Conservation (phyloP, 2,329 filamentous ascomycete genomes). For the Zymoseptoria passerinii region DNA sequence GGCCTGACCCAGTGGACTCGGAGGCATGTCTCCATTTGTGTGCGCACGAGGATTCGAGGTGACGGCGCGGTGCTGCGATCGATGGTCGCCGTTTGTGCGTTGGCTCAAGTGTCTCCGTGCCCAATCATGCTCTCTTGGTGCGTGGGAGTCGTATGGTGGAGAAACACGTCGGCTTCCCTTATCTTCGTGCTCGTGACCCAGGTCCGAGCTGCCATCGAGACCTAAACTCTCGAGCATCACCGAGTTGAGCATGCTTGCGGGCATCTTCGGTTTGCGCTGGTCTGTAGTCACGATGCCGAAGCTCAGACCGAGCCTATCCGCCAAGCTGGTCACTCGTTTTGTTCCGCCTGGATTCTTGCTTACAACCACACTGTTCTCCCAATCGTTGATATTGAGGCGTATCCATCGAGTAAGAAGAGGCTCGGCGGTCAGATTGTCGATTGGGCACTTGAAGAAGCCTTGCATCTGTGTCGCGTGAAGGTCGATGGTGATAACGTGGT, state of each 20-base stretch:
- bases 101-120: constrained; percentile 12
- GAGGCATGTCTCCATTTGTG: constrained; percentile 19
- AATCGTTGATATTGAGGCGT: constrained; percentile 73
- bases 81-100: constrained; percentile 11
- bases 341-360: constrained; percentile 98
- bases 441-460: constrained; percentile 95
- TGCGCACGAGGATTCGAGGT: constrained; percentile 17
- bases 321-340: constrained; percentile 90
- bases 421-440: constrained; percentile 95
- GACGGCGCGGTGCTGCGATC: constrained; percentile 11
- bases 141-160: background rate
- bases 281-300: constrained; percentile 95
- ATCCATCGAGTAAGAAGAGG: constrained; percentile 95
- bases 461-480: constrained; percentile 94
- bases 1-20: constrained; percentile 27
- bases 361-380: constrained; percentile 88
- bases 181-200: constrained; percentile 13
- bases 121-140: constrained; percentile 23
- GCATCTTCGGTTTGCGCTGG: constrained; percentile 43
- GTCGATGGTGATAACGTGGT: constrained; percentile 96
- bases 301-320: constrained; percentile 92
- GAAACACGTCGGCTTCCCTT: constrained; percentile 11
- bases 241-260: constrained; percentile 63
- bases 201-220: constrained; percentile 33
- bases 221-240: constrained; percentile 54